Percentiles rank a stretch among this genome's conserved stretches.
Evolutionary conservation across 768 basidiomycete genomes (phyloP).

Genomic region (Mycena pura): DNA sequence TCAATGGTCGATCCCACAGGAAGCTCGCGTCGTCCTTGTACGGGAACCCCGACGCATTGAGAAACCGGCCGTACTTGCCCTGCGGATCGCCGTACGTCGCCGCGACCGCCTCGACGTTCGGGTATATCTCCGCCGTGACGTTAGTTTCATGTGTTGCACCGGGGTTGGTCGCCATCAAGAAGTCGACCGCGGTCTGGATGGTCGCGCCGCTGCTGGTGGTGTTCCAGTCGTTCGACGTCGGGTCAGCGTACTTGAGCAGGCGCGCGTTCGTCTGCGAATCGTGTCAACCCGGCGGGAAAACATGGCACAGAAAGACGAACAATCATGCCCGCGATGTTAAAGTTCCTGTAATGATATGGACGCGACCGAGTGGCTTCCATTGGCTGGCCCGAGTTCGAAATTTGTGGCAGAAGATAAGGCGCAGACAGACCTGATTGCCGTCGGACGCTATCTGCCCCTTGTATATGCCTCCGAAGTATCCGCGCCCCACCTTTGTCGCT

Average conservation of each 20-base stretch:
- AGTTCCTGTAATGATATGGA: slow-evolving; percentile 73
- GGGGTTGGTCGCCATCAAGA: slow-evolving; percentile 55
- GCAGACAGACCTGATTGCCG: slow-evolving; percentile 59
- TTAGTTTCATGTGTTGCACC: slow-evolving; percentile 38
- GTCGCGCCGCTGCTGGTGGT: slow-evolving; percentile 56
- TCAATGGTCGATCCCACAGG: slow-evolving; percentile 61
- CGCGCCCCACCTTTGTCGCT: slow-evolving; percentile 52
- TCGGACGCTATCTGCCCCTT: slow-evolving; percentile 56
- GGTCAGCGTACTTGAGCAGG: slow-evolving; percentile 53
- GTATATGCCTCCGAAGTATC: slow-evolving; percentile 59
- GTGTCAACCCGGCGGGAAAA: not conserved
- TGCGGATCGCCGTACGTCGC: slow-evolving; percentile 64
- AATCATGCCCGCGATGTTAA: slow-evolving; percentile 74
- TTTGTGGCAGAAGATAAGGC: not conserved
- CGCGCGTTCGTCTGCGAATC: slow-evolving; percentile 59
- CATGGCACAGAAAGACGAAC: slow-evolving; percentile 42
- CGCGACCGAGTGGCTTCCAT: slow-evolving; percentile 65
- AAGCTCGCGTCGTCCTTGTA: slow-evolving; percentile 56
- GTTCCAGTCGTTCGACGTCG: slow-evolving; percentile 54
- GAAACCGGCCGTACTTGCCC: slow-evolving; percentile 58
- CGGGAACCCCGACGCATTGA: slow-evolving; percentile 44
- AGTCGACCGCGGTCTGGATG: slow-evolving; percentile 67
- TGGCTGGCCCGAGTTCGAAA: slow-evolving; percentile 44
- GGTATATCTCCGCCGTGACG: slow-evolving; percentile 59
- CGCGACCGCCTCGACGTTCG: slow-evolving; percentile 62